Base-by-base conservation (phyloP, 768 basidiomycete genomes). In the Basidioascus undulatus region DNA sequence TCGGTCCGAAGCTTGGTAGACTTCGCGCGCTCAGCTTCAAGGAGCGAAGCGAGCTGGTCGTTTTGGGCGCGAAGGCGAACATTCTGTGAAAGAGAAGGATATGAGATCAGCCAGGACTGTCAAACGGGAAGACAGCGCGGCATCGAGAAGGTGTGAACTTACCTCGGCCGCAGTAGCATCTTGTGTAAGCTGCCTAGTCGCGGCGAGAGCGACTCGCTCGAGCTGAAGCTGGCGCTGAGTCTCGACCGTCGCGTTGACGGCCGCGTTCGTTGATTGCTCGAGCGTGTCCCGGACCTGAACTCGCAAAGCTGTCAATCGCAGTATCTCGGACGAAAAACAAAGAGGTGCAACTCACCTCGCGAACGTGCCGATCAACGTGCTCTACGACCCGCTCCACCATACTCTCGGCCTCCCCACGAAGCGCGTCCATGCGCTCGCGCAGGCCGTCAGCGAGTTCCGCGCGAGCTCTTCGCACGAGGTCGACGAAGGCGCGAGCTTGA, bases 1-100 rank as follows among this genome's bases (percentile, higher is more conserved):
- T 78, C 75, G 32, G 73, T 71, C 44, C 72, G 76, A 1, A 76
- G 69, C 37, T 65, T 68, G 20, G 74, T 70, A 0, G 75, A 67
- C 44, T 71, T 74, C 12, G 55, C 53, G 53, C 69, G 70, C 55
- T 89, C 81, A 13, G 66, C 57, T 45, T 71, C 68, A 11, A 87
- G 61, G 48, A 80, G 59, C 32, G 63, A 62, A 6, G 59, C 57
- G 32, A 92, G 63, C 8, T 65, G 58, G 23, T 64, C 62, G 52
- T 87, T 89, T 55, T 87, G 81, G 40, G 67, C 62, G 47, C 67
- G 67, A 18, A 86, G 62, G 19, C 70, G 69, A 5, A 57, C 53
- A 32, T 77, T 66, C 60, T 59, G 46, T 7, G n/a, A 23, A 4
- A 6, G 5, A 6, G 34, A 25, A 13, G 6, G n/a, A n/a, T n/a